Conservation (phyloP, 2,329 filamentous ascomycete genomes). For the Ophiocordyceps unilateralis region DNA sequence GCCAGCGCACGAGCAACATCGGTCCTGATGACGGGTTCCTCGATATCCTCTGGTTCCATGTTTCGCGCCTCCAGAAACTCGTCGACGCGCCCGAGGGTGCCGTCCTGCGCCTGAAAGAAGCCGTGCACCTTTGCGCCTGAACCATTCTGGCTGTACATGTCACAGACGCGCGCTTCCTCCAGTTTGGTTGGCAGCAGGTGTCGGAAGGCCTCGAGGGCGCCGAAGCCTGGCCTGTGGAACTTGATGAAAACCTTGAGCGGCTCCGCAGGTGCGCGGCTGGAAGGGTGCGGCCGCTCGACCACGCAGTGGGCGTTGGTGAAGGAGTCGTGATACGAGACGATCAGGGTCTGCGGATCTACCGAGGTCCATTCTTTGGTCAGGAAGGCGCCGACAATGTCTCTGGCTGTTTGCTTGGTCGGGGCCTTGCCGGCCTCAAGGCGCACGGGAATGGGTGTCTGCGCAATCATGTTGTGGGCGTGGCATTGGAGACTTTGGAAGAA, state of each 20-base stretch:
- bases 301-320: constrained; percentile 4
- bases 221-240: constrained; percentile 1
- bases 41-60: constrained; percentile 5
- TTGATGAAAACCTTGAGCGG: constrained; percentile 7
- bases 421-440: constrained; percentile 2
- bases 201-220: constrained; percentile 2
- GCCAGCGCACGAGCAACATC: constrained; percentile 4
- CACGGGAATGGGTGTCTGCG: constrained; percentile 1
- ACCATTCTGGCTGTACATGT: constrained; percentile 4
- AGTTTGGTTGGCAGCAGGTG: constrained; percentile 4
- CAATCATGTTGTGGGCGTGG: background rate
- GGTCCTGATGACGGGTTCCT: constrained; percentile 3
- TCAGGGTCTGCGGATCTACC: constrained; percentile 3
- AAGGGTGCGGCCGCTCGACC: constrained; percentile 2
- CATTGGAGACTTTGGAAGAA: too few species aligned
- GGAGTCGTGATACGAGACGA: constrained; percentile 1
- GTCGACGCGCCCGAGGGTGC: constrained; percentile 4
- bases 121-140: constrained; percentile 5
- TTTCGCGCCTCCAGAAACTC: constrained; percentile 5
- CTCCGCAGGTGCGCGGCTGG: background rate
- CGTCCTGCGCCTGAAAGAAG: constrained; percentile 5
- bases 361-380: constrained; percentile 4
- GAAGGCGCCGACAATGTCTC: constrained; percentile 4
- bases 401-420: constrained; percentile 2
- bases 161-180: constrained; percentile 3